Evolutionary conservation across 805 yeast genomes (phyloP).

Genomic region (Martiniozyma abietophila): DNA sequence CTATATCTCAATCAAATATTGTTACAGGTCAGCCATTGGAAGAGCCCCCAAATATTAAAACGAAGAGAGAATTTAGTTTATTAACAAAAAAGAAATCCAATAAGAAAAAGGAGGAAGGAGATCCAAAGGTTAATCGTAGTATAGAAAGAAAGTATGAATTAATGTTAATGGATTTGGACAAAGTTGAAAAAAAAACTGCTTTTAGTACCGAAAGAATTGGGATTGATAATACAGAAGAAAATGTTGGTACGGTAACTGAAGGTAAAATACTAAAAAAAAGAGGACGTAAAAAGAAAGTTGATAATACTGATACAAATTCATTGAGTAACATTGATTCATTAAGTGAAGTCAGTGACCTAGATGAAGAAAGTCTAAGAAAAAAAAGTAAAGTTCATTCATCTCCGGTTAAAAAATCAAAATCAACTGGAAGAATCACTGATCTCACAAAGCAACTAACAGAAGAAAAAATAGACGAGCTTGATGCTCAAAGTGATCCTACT

Average conservation of each 20-base stretch:
- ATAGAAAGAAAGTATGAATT: slow-evolving; percentile 14
- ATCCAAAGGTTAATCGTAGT: slow-evolving; percentile 10
- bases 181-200: slow-evolving; percentile 8
- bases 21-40: slow-evolving; percentile 70
- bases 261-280: background rate
- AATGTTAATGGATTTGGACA: slow-evolving; percentile 12
- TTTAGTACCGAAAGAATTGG: slow-evolving; percentile 13
- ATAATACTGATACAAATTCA: background rate
- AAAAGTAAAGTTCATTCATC: background rate
- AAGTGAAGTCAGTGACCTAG: background rate
- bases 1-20: slow-evolving; percentile 42
- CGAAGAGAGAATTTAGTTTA: slow-evolving; percentile 39
- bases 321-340: background rate
- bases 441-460: background rate
- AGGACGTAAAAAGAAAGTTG: background rate
- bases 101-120: slow-evolving; percentile 7
- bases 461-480: background rate
- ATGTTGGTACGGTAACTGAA: background rate
- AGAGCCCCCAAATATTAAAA: slow-evolving; percentile 52
- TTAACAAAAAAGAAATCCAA: slow-evolving; percentile 7
- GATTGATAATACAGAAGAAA: background rate
- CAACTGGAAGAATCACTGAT: slow-evolving; percentile 4
- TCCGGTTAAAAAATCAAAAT: slow-evolving; percentile 14
- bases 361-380: slow-evolving; percentile 1
- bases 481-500: slow-evolving; percentile 13